phyloP scores from a whole-genome alignment of 495 filamentous ascomycete genomes.

The Podospora pseudoanserina region DNA sequence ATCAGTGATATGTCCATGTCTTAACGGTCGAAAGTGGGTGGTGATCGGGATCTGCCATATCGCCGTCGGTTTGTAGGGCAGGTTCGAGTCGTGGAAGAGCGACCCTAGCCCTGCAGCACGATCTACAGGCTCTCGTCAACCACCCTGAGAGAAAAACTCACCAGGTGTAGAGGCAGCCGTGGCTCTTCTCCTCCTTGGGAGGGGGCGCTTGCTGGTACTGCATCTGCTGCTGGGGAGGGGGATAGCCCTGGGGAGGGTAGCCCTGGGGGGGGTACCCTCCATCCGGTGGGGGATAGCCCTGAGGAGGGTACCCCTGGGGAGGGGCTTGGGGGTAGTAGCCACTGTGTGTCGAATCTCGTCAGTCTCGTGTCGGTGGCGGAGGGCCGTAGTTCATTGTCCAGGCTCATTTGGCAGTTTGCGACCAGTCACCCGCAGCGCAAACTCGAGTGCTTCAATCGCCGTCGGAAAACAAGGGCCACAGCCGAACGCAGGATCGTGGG shows the following conservation, averaged over 20 bases:
- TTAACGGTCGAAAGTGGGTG: neutral
- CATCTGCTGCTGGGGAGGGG: conserved; percentile 18
- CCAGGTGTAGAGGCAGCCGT: conserved; percentile 27
- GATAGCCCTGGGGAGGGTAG: conserved; percentile 17
- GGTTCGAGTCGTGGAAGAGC: neutral
- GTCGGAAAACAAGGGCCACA: neutral
- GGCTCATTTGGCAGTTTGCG: neutral
- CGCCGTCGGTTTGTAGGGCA: neutral
- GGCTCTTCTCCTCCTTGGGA: conserved; percentile 28
- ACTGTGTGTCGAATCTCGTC: neutral
- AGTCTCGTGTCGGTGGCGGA: neutral
- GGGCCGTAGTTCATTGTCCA: neutral
- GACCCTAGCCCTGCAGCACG: neutral
- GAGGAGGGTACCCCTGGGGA: conserved; percentile 8
- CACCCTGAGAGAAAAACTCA: conserved; percentile 1
- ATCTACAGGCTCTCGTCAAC: neutral
- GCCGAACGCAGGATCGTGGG: neutral
- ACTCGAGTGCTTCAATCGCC: neutral
- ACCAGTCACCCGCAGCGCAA: neutral
- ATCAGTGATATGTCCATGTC: neutral
- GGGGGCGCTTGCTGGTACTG: conserved; percentile 21
- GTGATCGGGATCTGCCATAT: neutral
- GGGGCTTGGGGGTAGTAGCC: conserved; percentile 9
- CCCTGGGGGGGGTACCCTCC: conserved; percentile 12
- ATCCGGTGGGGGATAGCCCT: conserved; percentile 8